Percentiles rank a stretch among this genome's conserved stretches.
These are phyloP conservation scores for Sporobolomyces phaffii DNA, from an alignment of 768 basidiomycete species.

Conservation along the genomic window DNA sequence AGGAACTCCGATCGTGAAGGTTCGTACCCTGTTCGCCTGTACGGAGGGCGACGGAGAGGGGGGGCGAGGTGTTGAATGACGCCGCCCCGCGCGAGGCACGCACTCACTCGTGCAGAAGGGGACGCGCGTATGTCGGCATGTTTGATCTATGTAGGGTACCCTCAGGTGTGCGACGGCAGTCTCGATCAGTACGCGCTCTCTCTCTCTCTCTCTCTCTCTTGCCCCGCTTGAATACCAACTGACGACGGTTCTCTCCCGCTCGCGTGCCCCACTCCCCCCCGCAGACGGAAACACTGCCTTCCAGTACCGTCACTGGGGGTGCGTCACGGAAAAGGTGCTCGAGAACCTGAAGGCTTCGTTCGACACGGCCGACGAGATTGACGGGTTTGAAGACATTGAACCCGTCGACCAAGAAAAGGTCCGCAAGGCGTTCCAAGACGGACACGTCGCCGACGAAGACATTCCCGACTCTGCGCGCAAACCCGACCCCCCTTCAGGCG, in stretches of 20 bases:
- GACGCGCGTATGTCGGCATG: too few relatives aligned
- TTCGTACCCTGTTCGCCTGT: background rate
- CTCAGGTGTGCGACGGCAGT: conserved; percentile 3
- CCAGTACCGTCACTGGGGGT: conserved; percentile 83
- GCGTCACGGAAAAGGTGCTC: conserved; percentile 58
- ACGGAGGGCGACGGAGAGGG: too few relatives aligned
- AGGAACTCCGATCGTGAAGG: conserved; percentile 71
- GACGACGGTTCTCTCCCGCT: background rate
- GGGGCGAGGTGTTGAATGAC: background rate
- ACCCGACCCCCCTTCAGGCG: conserved; percentile 1
- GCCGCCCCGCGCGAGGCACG: conserved; percentile 44
- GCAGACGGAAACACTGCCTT: conserved; percentile 20
- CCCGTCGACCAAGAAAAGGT: conserved; percentile 67
- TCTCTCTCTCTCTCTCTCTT: background rate
- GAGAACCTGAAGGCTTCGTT: conserved; percentile 63
- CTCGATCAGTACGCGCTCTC: conserved; percentile 6
- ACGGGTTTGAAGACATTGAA: conserved; percentile 72
- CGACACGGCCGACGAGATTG: conserved; percentile 60
- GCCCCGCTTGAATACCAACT: too few relatives aligned
- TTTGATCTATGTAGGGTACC: too few relatives aligned
- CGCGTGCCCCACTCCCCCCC: too few relatives aligned
- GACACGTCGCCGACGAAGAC: conserved; percentile 71
- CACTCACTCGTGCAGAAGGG: too few relatives aligned
- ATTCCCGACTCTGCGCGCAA: conserved; percentile 47
- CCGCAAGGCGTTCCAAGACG: conserved; percentile 65